Conservation (phyloP, 192 early-diverging fungal species). For the Diversispora epigaea region DNA sequence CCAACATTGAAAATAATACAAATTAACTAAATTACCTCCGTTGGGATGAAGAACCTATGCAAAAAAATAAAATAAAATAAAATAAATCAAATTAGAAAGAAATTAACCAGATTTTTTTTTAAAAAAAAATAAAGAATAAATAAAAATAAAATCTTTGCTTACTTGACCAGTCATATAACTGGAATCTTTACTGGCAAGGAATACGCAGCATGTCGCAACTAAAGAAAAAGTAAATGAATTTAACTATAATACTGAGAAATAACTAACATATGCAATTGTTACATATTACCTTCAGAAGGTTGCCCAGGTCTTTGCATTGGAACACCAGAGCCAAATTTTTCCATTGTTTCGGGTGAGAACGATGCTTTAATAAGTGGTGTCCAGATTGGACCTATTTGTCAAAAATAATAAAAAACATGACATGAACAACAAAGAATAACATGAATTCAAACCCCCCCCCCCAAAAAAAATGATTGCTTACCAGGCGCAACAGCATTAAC, state of each 20-base stretch:
- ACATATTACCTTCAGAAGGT: constrained; percentile 40
- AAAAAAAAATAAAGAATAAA: too few species aligned
- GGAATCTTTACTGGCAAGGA: constrained; percentile 48
- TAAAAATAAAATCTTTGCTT: too few species aligned
- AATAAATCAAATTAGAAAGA: too few species aligned
- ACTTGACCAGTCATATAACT: constrained; percentile 50
- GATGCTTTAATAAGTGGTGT: constrained; percentile 52
- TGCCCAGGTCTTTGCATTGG: constrained; percentile 52
- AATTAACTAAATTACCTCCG: constrained; percentile 32
- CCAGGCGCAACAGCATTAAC: constrained; percentile 57
- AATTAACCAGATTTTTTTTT: too few species aligned
- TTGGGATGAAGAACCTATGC: constrained; percentile 39
- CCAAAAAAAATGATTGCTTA: too few species aligned
- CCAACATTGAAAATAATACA: too few species aligned
- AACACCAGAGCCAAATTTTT: constrained; percentile 47
- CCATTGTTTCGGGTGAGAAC: constrained; percentile 43
- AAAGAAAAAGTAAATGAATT: neutral
- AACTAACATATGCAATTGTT: neutral
- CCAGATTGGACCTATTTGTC: constrained; percentile 43
- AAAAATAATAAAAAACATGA: too few species aligned
- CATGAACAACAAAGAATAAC: too few species aligned
- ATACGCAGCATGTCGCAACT: constrained; percentile 48
- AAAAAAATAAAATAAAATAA: too few species aligned
- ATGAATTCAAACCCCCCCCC: too few species aligned
- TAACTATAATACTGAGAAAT: neutral